Conservation (phyloP, 176 grass and related monocot species). For the Juncus effusus region DNA sequence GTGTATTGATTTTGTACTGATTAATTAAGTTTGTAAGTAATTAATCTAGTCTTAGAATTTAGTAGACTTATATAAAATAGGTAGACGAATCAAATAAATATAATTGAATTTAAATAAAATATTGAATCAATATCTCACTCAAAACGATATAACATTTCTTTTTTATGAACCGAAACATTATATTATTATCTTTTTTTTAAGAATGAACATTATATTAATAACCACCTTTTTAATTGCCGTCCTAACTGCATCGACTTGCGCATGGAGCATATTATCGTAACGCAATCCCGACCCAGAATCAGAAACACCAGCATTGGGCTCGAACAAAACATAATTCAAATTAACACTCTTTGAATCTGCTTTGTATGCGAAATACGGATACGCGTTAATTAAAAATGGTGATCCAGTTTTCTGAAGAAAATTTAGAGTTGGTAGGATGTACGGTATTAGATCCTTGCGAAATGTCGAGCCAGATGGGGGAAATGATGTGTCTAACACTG, state of each 20-base stretch:
- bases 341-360: slow-evolving; percentile 48
- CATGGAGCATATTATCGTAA: slow-evolving; percentile 88
- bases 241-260: slow-evolving; percentile 79
- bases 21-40: neutral
- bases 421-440: slow-evolving; percentile 45
- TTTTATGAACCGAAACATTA: neutral
- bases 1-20: neutral
- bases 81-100: neutral
- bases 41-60: neutral
- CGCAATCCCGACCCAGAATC: slow-evolving; percentile 61
- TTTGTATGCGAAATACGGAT: slow-evolving; percentile 94
- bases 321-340: slow-evolving; percentile 72
- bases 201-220: neutral
- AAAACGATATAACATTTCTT: too few relatives aligned
- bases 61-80: neutral
- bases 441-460: slow-evolving; percentile 50
- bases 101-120: slow-evolving; percentile 2
- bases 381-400: slow-evolving; percentile 87
- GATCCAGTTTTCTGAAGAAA: slow-evolving; percentile 57
- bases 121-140: neutral
- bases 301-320: slow-evolving; percentile 36
- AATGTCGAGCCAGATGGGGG: slow-evolving; percentile 60
- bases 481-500: slow-evolving; percentile 68
- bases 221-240: slow-evolving; percentile 45
- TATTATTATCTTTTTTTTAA: too few relatives aligned